Evolutionary conservation across 2,329 filamentous ascomycete genomes (phyloP), one percentile per base, ranked within the genome.

Genomic region (Cercospora nicotianae): DNA sequence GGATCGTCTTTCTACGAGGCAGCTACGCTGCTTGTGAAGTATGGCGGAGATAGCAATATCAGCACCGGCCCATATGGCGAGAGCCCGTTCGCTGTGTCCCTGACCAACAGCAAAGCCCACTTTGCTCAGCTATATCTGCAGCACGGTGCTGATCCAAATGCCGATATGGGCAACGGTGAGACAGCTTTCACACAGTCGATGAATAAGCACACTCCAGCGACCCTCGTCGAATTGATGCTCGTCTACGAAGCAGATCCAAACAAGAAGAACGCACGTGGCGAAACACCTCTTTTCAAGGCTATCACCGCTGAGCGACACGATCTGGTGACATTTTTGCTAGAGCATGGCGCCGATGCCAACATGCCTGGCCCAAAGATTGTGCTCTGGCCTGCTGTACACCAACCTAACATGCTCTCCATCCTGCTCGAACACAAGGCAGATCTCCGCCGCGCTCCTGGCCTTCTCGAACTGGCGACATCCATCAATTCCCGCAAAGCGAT

Each of bases 301-400:
- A 87, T 91, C 63, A 82, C 83, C 60, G 80, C 81, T 18, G 83
- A 83, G 10, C 83, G 89, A 5, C 78, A 84, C 60, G 87, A 90
- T 67, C 80, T 90, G 1, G 84, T 89, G 67, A 81, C 78, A 1
- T 75, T 80, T 3, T 76, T 87, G 16, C 78, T 88, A 2, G 83
- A 90, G 62, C 83, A 88, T 64, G 84, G 86, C 3, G 90, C 89
- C 1, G 85, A 91, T 72, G 85, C 89, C 8, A 91, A 92, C 75
- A 80, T 91, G 5, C 89, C 89, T 77, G 75, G 75, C 9, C 75
- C 75, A 1, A 77, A 77, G 60, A 74, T 75, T 87, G 91, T 79
- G 86, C 89, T 78, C 82, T 91, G 89, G 89, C 87, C 88, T 1
- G 83, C 88, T 0, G 85, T 85, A 0, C 87, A 88, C 77, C 83